Percentiles rank a stretch among this genome's conserved stretches.
phyloP scores from a whole-genome alignment of 2,329 filamentous ascomycete species.

The Cyanodermella asteris region DNA sequence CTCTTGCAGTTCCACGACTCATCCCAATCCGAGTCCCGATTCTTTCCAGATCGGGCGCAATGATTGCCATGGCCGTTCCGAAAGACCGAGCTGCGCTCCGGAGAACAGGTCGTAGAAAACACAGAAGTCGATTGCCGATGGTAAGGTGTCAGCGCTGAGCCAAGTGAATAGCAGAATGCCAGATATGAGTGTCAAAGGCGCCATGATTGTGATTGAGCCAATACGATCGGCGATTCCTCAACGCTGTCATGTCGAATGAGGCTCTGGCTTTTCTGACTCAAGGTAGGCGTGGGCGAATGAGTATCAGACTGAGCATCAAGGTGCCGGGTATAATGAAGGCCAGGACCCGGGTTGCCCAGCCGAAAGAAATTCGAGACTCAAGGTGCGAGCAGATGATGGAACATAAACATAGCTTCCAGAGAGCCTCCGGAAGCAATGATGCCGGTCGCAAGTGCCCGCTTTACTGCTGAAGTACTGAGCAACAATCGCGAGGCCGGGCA shows the following conservation, averaged over 20 bases:
- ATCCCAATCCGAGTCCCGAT: conserved; percentile 5
- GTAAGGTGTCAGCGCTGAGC: too few species aligned
- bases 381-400: conserved; percentile 35
- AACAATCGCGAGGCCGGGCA: conserved; percentile 40
- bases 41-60: conserved; percentile 2
- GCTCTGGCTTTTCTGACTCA: conserved; percentile 22
- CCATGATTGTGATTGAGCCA: too few species aligned
- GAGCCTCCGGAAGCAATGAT: conserved; percentile 37
- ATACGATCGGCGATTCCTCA: too few species aligned
- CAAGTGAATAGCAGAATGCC: too few species aligned
- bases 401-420: conserved; percentile 26
- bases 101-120: conserved; percentile 27
- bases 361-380: conserved; percentile 35
- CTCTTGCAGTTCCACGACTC: neutral
- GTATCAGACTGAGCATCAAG: conserved; percentile 16
- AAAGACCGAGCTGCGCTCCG: conserved; percentile 27
- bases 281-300: conserved; percentile 21
- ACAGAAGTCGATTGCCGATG: too few species aligned
- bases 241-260: conserved; percentile 23
- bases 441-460: conserved; percentile 35
- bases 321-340: conserved; percentile 37
- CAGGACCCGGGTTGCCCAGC: conserved; percentile 41
- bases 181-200: too few species aligned
- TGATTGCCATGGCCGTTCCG: conserved; percentile 1
- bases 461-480: conserved; percentile 42